A percentile compares a stretch with the other conserved stretches of the same genome.
Conservation (phyloP, 2,329 filamentous ascomycete species). For the Epichloe sibirici region DNA sequence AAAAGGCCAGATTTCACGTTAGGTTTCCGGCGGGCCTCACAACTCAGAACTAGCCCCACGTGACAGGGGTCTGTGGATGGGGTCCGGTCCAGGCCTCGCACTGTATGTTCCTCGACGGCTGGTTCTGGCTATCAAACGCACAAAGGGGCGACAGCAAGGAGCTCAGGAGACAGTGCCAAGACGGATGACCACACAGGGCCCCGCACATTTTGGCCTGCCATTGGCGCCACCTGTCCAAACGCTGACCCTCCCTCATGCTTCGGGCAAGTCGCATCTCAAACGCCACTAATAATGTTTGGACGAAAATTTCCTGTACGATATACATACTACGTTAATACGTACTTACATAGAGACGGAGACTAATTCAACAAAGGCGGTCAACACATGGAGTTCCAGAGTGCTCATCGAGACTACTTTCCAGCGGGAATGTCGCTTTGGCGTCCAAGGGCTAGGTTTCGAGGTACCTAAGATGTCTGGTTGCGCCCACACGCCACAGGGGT, state of each 20-base stretch:
- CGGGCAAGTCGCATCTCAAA: neutral
- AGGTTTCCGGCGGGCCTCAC: slow-evolving; percentile 5
- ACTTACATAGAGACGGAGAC: no score
- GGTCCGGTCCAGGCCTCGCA: neutral
- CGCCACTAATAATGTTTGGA: neutral
- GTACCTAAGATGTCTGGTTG: no score
- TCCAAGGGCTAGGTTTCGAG: no score
- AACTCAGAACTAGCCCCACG: slow-evolving; percentile 14
- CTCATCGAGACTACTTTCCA: neutral
- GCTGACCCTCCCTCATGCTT: slow-evolving; percentile 1
- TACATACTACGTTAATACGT: no score
- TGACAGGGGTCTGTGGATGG: slow-evolving; percentile 13
- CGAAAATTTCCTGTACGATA: neutral
- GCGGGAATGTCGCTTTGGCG: no score
- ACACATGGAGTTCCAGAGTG: neutral
- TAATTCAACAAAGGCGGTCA: no score
- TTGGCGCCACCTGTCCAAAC: slow-evolving; percentile 7
- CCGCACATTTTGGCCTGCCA: slow-evolving; percentile 5
- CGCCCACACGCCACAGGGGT: no score
- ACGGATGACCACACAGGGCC: neutral
- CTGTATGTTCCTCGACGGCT: slow-evolving; percentile 1
- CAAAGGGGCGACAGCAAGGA: neutral
- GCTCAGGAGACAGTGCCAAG: slow-evolving; percentile 1
- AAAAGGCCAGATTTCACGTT: slow-evolving; percentile 39
- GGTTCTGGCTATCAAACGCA: neutral